A percentile compares a stretch with the other conserved stretches of the same genome.
These are phyloP conservation scores for Globisporangium radiosum DNA, from an alignment of 352 stramenopile genomes.

Conservation along the genomic window DNA sequence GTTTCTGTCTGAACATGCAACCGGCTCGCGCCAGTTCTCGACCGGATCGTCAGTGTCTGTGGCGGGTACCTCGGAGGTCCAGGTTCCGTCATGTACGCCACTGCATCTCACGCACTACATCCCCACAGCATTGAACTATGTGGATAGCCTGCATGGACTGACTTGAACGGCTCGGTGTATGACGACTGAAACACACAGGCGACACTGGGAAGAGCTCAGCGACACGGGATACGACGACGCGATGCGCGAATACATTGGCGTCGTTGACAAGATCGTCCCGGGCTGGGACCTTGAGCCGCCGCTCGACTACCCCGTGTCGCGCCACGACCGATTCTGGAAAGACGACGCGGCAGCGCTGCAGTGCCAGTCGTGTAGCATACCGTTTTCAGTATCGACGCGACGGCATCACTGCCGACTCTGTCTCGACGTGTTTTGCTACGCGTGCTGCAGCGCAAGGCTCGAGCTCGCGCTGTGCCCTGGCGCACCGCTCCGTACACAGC, in stretches of 20 bases:
- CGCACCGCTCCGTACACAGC: conserved; percentile 42
- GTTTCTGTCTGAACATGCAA: neutral
- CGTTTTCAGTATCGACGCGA: conserved; percentile 35
- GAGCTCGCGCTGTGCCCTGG: conserved; percentile 58
- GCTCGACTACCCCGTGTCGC: conserved; percentile 45
- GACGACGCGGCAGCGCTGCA: conserved; percentile 32
- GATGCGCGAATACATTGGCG: conserved; percentile 47
- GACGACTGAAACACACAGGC: conserved; percentile 25
- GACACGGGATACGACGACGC: conserved; percentile 27
- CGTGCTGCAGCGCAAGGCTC: conserved; percentile 38
- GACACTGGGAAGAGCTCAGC: conserved; percentile 57
- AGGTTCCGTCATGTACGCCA: conserved; percentile 53
- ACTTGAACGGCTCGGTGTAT: neutral
- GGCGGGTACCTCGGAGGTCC: conserved; percentile 36
- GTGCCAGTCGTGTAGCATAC: conserved; percentile 42
- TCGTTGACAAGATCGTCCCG: conserved; percentile 58
- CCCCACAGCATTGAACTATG: too few species aligned
- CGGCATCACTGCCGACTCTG: conserved; percentile 73
- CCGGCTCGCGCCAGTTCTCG: conserved; percentile 13
- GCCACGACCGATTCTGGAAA: conserved; percentile 54
- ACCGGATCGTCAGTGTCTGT: conserved; percentile 39
- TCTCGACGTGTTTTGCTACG: conserved; percentile 62
- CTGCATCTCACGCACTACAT: neutral
- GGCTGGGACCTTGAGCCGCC: conserved; percentile 41
- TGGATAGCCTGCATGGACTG: neutral